Percentiles rank a stretch among this genome's conserved stretches.
phyloP scores from a whole-genome alignment of 2,329 filamentous ascomycete species.

The Phyllosticta capitalensis region DNA sequence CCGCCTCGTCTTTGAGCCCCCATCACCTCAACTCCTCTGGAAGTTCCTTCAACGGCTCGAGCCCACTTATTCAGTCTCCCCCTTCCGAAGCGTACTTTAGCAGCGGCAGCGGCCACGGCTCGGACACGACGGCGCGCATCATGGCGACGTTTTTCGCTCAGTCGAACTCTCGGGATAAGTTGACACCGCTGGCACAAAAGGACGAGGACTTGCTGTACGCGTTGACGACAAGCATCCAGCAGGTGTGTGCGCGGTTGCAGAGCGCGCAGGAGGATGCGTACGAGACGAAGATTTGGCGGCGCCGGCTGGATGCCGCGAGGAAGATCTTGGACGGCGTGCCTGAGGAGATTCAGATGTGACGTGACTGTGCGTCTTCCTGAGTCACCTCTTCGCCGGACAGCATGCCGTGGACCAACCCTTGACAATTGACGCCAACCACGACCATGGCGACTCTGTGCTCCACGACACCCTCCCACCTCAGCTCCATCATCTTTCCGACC shows the following conservation, averaged over 20 bases:
- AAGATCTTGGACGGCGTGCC: constrained; percentile 59
- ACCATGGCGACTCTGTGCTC: too few relatives aligned
- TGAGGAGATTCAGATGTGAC: not conserved
- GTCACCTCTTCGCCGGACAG: not conserved
- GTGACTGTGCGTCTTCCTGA: not conserved
- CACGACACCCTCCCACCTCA: not conserved
- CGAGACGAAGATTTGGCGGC: constrained; percentile 55
- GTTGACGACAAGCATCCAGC: constrained; percentile 44
- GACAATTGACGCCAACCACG: too few relatives aligned
- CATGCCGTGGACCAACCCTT: too few relatives aligned
- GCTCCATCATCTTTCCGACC: not conserved
- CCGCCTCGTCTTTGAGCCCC: constrained; percentile 3
- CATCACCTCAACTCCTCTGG: constrained; percentile 3
- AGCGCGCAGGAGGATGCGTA: constrained; percentile 32
- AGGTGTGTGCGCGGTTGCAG: constrained; percentile 44
- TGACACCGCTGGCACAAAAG: constrained; percentile 37
- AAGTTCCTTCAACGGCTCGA: not conserved
- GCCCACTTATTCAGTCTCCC: not conserved
- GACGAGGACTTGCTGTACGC: constrained; percentile 45
- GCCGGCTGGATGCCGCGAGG: constrained; percentile 65
- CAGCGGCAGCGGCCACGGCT: not conserved
- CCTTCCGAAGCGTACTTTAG: not conserved
- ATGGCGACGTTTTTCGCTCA: constrained; percentile 7
- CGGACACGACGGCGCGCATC: constrained; percentile 7
- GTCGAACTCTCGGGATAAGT: not conserved